A percentile compares a stretch with the other conserved stretches of the same genome.
phyloP scores from a whole-genome alignment of 805 yeast genomes.

The Saccharomycopsis guyanensis region DNA sequence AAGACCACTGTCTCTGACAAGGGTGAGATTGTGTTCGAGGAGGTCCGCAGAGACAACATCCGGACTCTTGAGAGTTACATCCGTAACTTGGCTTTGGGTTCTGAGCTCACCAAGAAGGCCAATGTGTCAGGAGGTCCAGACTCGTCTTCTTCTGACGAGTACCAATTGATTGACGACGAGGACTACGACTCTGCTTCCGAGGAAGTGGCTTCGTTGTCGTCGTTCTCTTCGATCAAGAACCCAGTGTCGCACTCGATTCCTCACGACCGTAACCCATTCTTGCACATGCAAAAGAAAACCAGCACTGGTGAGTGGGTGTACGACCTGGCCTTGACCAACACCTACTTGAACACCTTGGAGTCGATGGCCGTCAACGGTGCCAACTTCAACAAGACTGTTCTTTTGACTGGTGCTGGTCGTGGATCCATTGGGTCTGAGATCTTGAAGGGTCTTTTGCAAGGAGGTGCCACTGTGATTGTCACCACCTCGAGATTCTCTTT shows the following conservation, averaged over 20 bases:
- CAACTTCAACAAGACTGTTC: constrained; percentile 80
- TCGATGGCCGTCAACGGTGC: constrained; percentile 92
- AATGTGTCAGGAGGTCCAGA: constrained; percentile 49
- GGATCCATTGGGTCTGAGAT: constrained; percentile 98
- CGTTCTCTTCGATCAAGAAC: constrained; percentile 56
- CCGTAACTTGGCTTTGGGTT: constrained; percentile 93
- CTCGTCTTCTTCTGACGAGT: constrained; percentile 41
- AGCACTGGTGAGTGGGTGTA: constrained; percentile 74
- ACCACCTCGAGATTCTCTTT: constrained; percentile 95
- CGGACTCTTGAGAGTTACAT: constrained; percentile 95
- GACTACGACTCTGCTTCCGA: constrained; percentile 51
- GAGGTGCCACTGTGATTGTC: constrained; percentile 96
- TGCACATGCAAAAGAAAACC: constrained; percentile 79
- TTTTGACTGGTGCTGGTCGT: constrained; percentile 97
- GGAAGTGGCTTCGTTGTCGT: constrained; percentile 81
- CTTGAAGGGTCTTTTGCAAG: constrained; percentile 87
- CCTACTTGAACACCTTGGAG: constrained; percentile 85
- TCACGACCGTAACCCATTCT: constrained; percentile 85
- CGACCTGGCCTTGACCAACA: constrained; percentile 67
- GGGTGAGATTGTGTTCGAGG: constrained; percentile 81
- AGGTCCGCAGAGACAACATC: constrained; percentile 81
- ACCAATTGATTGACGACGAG: constrained; percentile 35
- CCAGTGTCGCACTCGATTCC: constrained; percentile 71
- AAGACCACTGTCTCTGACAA: constrained; percentile 78
- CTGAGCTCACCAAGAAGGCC: constrained; percentile 70